Evolutionary conservation across 441 rosid species (phyloP).

Genomic region (Gossypium lobatum): DNA sequence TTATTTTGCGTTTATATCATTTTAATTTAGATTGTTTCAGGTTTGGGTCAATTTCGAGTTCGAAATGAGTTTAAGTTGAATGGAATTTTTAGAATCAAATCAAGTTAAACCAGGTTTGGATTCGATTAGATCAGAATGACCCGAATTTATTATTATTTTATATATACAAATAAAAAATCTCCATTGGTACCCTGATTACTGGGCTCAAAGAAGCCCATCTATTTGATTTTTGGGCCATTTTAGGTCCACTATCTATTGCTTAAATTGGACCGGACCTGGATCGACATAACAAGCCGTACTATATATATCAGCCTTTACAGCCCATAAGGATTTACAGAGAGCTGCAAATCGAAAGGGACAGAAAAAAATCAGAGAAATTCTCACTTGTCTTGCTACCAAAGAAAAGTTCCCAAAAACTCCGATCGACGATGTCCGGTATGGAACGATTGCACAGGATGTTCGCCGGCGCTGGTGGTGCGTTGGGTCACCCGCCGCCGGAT

Average conservation of each 20-base stretch:
- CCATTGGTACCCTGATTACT: neutral
- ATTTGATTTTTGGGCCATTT: neutral
- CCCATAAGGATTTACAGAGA: neutral
- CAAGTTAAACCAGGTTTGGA: too few species aligned
- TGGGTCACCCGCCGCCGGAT: constrained; percentile 82
- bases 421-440: constrained; percentile 44
- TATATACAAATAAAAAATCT: too few species aligned
- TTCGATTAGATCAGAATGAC: too few species aligned
- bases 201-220: neutral
- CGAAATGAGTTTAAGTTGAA: too few species aligned
- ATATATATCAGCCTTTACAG: neutral
- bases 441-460: constrained; percentile 82
- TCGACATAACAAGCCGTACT: neutral
- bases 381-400: constrained; percentile 1
- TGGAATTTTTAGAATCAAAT: too few species aligned
- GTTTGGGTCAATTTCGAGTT: too few species aligned
- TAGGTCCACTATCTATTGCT: neutral
- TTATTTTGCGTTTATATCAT: too few species aligned
- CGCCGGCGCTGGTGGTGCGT: constrained; percentile 73
- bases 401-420: neutral
- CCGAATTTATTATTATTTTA: too few species aligned
- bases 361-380: neutral
- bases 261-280: neutral
- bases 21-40: too few species aligned
- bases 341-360: neutral